phyloP scores from a whole-genome alignment of 306 rosid species.

The Echinosophora koreensis region DNA sequence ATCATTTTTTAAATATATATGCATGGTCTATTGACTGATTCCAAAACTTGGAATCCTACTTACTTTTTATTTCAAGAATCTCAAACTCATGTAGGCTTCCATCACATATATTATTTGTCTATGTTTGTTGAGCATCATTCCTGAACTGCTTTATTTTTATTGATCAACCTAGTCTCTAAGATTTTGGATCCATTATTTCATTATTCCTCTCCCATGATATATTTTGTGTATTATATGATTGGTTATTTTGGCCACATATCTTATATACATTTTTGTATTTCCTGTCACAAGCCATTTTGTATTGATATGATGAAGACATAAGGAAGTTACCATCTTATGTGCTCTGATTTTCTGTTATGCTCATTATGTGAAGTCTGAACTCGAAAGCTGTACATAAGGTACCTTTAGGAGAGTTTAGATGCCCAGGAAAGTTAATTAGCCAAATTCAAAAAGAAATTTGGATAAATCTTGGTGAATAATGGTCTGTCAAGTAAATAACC shows the following conservation, averaged over 20 bases:
- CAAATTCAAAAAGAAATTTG: too few relatives aligned
- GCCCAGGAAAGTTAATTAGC: not conserved
- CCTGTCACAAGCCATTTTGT: not conserved
- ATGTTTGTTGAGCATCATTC: not conserved
- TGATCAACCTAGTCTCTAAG: not conserved
- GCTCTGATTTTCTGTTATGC: constrained; percentile 17
- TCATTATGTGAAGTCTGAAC: constrained; percentile 5
- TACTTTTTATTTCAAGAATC: not conserved
- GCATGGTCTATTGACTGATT: not conserved
- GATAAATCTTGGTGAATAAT: not conserved
- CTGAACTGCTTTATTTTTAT: not conserved
- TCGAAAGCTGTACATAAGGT: not conserved
- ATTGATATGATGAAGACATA: not conserved
- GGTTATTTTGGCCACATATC: not conserved
- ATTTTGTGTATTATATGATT: not conserved
- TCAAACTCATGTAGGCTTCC: constrained; percentile 10
- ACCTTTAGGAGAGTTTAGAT: not conserved
- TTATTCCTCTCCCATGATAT: not conserved
- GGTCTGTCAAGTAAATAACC: constrained; percentile 1
- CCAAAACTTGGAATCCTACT: not conserved
- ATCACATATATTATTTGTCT: not conserved
- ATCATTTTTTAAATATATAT: too few relatives aligned
- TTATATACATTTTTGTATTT: not conserved
- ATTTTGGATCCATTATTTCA: not conserved
- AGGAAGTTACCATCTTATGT: not conserved